These are phyloP conservation scores for Rosa lucieae DNA, from an alignment of 306 rosid species.

Conservation along the genomic window DNA sequence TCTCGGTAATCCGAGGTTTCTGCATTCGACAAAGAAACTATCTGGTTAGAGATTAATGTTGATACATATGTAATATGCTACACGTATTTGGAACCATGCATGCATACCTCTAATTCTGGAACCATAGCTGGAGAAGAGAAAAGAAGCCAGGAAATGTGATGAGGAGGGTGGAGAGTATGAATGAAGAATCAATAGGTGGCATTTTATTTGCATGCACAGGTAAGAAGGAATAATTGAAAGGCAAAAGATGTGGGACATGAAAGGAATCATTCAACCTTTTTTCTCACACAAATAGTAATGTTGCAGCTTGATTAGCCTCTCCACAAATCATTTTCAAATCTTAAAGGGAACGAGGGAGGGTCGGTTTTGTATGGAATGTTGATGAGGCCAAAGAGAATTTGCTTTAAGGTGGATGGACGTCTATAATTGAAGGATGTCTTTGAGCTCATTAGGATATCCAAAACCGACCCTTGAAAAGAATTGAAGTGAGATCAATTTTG, in stretches of 20 bases:
- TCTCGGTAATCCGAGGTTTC: slow-evolving; percentile 68
- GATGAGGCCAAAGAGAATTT: slow-evolving; percentile 37
- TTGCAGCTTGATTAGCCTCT: slow-evolving; percentile 30
- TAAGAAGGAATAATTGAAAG: slow-evolving; percentile 63
- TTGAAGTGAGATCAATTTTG: slow-evolving; percentile 22
- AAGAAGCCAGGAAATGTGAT: slow-evolving; percentile 29
- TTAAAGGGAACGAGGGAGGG: slow-evolving; percentile 21
- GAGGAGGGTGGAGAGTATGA: slow-evolving; percentile 35
- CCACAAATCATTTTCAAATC: slow-evolving; percentile 28
- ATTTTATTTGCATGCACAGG: slow-evolving; percentile 38
- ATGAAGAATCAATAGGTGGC: slow-evolving; percentile 56
- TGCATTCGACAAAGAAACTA: slow-evolving; percentile 38
- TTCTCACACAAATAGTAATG: slow-evolving; percentile 14
- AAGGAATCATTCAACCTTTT: slow-evolving; percentile 45
- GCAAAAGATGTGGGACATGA: slow-evolving; percentile 56
- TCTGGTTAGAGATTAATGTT: not conserved
- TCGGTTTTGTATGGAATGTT: slow-evolving; percentile 21
- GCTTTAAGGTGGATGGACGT: slow-evolving; percentile 32
- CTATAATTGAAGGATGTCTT: slow-evolving; percentile 9
- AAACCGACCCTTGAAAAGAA: slow-evolving; percentile 39
- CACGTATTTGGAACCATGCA: slow-evolving; percentile 13
- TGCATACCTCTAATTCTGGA: slow-evolving; percentile 61
- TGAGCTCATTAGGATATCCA: slow-evolving; percentile 39
- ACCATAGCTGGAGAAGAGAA: slow-evolving; percentile 38
- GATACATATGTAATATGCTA: slow-evolving; percentile 8